These are phyloP conservation scores for Oryza rufipogon DNA, from an alignment of 176 grass and related monocot genomes.

Conservation along the genomic window DNA sequence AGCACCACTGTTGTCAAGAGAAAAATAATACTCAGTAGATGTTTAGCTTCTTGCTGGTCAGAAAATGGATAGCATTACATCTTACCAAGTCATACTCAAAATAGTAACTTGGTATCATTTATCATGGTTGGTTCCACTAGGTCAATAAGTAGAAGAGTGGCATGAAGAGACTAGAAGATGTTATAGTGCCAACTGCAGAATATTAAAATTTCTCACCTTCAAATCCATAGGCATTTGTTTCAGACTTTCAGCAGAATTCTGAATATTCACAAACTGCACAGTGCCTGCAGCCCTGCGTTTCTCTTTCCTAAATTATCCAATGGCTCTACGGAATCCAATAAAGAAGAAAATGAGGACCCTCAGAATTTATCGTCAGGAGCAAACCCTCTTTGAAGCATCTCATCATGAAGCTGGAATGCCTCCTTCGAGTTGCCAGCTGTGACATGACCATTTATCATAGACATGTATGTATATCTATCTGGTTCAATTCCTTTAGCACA, in stretches of 20 bases:
- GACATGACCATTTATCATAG: conserved; percentile 86
- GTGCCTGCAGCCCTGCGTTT: conserved; percentile 17
- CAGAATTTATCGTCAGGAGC: conserved; percentile 91
- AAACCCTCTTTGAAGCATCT: conserved; percentile 89
- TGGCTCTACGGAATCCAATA: not conserved
- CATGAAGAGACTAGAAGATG: not conserved
- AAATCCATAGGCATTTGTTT: conserved; percentile 15
- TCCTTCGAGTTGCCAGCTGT: conserved; percentile 72
- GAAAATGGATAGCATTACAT: not conserved
- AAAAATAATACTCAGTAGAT: conserved; percentile 5
- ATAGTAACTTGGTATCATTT: conserved; percentile 22
- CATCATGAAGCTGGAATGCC: conserved; percentile 87
- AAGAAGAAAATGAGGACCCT: conserved; percentile 21
- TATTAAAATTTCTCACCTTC: conserved; percentile 41
- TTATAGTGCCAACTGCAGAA: conserved; percentile 5
- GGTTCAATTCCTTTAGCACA: conserved; percentile 56
- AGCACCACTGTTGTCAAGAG: not conserved
- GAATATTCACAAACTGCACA: not conserved
- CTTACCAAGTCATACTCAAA: not conserved
- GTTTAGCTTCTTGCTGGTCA: not conserved
- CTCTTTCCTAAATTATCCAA: conserved; percentile 11
- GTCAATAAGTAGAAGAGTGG: not conserved
- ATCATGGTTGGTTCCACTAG: not conserved
- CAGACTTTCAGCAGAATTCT: not conserved
- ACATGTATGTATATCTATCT: conserved; percentile 89